These are phyloP conservation scores for Diaporthe citrichinensis DNA, from an alignment of 2,329 filamentous ascomycete species.

Conservation along the genomic window DNA sequence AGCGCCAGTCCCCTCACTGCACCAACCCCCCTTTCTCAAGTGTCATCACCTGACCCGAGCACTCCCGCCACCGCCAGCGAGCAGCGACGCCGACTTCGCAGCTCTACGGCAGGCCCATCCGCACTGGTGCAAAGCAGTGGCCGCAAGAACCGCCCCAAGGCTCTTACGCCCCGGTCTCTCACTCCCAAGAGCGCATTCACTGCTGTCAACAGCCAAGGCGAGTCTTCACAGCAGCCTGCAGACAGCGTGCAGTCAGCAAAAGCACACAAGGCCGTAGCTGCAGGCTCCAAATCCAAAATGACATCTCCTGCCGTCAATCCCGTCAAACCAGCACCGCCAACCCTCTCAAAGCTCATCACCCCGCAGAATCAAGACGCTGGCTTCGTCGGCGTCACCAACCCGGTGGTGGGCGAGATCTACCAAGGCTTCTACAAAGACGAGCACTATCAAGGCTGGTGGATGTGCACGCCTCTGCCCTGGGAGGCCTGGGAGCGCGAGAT, in stretches of 20 bases:
- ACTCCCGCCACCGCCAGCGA: background rate
- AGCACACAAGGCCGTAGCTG: background rate
- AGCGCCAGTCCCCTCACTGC: background rate
- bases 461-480: constrained; percentile 27
- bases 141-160: background rate
- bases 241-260: background rate
- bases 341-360: background rate
- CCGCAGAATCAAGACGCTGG: background rate
- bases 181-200: background rate
- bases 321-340: too few species aligned
- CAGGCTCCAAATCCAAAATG: background rate
- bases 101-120: background rate
- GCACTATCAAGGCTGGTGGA: constrained; percentile 30
- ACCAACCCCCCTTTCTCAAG: background rate
- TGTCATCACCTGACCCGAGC: background rate
- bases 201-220: background rate
- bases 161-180: background rate
- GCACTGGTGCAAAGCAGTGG: accelerated
- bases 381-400: background rate
- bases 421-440: constrained; percentile 33
- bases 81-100: background rate
- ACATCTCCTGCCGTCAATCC: background rate
- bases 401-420: constrained; percentile 34
- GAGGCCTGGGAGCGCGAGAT: constrained; percentile 14
- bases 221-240: background rate